These are phyloP conservation scores for Cladosporium sp. DNA, from an alignment of 2,329 filamentous ascomycete genomes.

Conservation along the genomic window DNA sequence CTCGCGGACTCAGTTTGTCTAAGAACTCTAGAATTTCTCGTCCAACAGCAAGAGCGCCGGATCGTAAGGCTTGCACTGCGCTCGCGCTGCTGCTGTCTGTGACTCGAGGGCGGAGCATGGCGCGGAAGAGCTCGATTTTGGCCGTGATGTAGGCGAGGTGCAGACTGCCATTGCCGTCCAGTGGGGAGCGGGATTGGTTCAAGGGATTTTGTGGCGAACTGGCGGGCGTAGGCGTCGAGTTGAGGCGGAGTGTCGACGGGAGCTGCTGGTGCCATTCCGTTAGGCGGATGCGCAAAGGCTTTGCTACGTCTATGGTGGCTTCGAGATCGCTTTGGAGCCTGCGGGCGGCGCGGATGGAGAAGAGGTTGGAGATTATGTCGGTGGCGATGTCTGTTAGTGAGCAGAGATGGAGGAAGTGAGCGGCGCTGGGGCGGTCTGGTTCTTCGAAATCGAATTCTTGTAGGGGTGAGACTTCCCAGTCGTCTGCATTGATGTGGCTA, in stretches of 20 bases:
- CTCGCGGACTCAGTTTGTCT: constrained; percentile 25
- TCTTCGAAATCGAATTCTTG: constrained; percentile 43
- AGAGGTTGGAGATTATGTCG: constrained; percentile 45
- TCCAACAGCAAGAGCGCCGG: constrained; percentile 28
- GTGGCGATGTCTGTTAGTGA: constrained; percentile 49
- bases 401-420: constrained; percentile 50
- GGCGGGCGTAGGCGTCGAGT: constrained; percentile 8
- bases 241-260: constrained; percentile 32
- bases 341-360: constrained; percentile 29
- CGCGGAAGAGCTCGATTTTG: constrained; percentile 50
- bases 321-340: constrained; percentile 44
- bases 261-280: constrained; percentile 48
- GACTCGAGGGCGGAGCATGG: constrained; percentile 42
- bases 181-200: constrained; percentile 35
- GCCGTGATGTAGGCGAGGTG: constrained; percentile 51
- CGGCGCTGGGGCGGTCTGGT: constrained; percentile 17
- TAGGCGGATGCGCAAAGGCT: constrained; percentile 46
- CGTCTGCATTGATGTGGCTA: constrained; percentile 49
- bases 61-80: constrained; percentile 29
- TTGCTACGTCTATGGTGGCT: constrained; percentile 44
- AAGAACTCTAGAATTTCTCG: constrained; percentile 30
- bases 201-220: constrained; percentile 15
- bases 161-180: constrained; percentile 44
- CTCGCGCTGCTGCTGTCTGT: constrained; percentile 24
- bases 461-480: constrained; percentile 53